phyloP scores from a whole-genome alignment of 2,329 filamentous ascomycete genomes.

The Cladophialophora psammophila region DNA sequence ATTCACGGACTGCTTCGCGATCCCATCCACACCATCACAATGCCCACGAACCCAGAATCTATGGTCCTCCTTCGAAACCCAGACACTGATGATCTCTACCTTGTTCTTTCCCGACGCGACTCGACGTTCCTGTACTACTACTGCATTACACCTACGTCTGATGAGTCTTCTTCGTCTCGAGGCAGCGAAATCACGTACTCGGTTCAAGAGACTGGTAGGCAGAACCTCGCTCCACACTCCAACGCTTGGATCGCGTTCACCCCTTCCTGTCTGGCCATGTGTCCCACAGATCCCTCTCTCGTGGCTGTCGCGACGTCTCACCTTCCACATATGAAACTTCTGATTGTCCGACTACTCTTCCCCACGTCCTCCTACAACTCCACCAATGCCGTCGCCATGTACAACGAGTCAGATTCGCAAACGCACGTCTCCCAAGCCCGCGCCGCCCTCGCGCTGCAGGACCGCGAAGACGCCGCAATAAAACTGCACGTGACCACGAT shows the following conservation, averaged over 20 bases:
- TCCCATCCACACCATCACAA: constrained; percentile 53
- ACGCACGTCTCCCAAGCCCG: constrained; percentile 36
- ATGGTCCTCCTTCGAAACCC: constrained; percentile 61
- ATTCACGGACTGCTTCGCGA: constrained; percentile 46
- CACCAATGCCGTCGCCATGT: constrained; percentile 9
- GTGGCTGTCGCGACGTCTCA: constrained; percentile 67
- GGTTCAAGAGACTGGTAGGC: constrained; percentile 59
- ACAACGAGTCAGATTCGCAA: constrained; percentile 15
- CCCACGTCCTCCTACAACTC: constrained; percentile 45
- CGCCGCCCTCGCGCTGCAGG: constrained; percentile 51
- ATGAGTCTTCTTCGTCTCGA: constrained; percentile 31
- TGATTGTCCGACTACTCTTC: constrained; percentile 65
- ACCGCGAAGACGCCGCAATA: constrained; percentile 67
- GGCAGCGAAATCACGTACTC: constrained; percentile 37
- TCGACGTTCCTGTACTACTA: constrained; percentile 68
- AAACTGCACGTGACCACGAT: constrained; percentile 65
- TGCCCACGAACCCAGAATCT: constrained; percentile 65
- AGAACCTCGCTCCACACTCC: constrained; percentile 68
- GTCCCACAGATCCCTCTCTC: constrained; percentile 62
- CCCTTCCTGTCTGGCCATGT: constrained; percentile 63
- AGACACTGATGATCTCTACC: constrained; percentile 55
- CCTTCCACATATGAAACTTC: constrained; percentile 68
- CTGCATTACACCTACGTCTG: constrained; percentile 37
- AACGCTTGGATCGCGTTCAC: constrained; percentile 69
- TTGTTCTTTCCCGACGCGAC: constrained; percentile 64